A percentile compares a stretch with the other conserved stretches of the same genome.
Evolutionary conservation across 2,329 filamentous ascomycete species (phyloP).

Genomic region (Mollisiaceae sp.): DNA sequence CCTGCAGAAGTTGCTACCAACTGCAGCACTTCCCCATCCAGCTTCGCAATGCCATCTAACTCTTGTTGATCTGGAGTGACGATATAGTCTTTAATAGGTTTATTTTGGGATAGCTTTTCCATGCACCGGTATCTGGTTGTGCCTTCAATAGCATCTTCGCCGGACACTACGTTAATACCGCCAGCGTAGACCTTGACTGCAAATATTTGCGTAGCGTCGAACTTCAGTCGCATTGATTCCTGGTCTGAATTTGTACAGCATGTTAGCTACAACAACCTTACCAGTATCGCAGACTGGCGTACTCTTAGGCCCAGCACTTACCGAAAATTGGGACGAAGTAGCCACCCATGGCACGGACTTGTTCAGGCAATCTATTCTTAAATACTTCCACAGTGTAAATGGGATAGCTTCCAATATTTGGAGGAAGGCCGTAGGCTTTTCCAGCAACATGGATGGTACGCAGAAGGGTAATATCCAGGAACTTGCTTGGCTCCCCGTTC

Average conservation of each 20-base stretch:
- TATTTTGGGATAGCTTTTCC: conserved; percentile 41
- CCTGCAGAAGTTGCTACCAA: conserved; percentile 50
- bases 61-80: conserved; percentile 47
- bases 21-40: conserved; percentile 46
- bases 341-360: conserved; percentile 49
- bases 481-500: too few relatives aligned
- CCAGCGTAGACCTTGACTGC: conserved; percentile 48
- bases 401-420: conserved; percentile 46
- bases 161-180: conserved; percentile 49
- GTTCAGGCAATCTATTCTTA: conserved; percentile 41
- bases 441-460: conserved; percentile 53
- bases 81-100: conserved; percentile 49
- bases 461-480: conserved; percentile 43
- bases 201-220: conserved; percentile 39
- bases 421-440: conserved; percentile 43
- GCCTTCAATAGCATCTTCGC: conserved; percentile 35
- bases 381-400: conserved; percentile 46
- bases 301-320: conserved; percentile 14
- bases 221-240: conserved; percentile 51
- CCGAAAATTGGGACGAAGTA: conserved; percentile 53
- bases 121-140: conserved; percentile 39
- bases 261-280: background rate
- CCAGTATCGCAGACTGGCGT: background rate
- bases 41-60: conserved; percentile 49
- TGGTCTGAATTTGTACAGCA: conserved; percentile 33